Base-by-base conservation (phyloP, 306 rosid genomes). In the Inga laurina region DNA sequence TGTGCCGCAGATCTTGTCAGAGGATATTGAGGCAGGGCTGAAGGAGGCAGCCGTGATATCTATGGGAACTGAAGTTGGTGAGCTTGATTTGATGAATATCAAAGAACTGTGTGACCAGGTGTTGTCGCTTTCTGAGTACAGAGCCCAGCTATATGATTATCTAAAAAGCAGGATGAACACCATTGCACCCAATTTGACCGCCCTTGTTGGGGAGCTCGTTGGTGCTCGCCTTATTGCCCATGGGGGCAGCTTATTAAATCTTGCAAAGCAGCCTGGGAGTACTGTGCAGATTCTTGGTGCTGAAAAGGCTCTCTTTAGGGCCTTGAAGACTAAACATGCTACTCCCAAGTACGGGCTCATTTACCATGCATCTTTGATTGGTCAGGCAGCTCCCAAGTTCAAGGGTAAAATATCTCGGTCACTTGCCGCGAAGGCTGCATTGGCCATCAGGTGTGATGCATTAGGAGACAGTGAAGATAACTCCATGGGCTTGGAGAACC, bases 171-270 rank as follows among this genome's bases (percentile, higher is more conserved):
- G 97, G 89, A 96, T 96, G 99, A 92, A 89, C 87, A 90, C 94
- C 78, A 94, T 94, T 80, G 97, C 99, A 11, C 98, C 98, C 34
- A 96, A 96, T 86, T 91, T 96, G 92, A 96, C 99, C 74, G 94
- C 94, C 35, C 84, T 96, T 77, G 97, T 96, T 22, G 97, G 99
- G 49, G 99, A 96, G 87, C 97, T 96, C 14, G 98, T 96, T 44
- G 98, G 98, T 84, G 99, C 99, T 79, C 97, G 99, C 72, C 98
- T 96, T 83, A 96, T 96, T 70, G 94, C 99, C 41, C 98, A 92
- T 74, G 99, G 98, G 2, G 98, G 98, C 72, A 92, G 99, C 85
- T 87, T 96, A 85, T 3, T 94, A 66, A 96, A 94, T 86, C 98
- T 96, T 81, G 94, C 99, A 7, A 96, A 96, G 91, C 97, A 96